Percentiles rank a stretch among this genome's conserved stretches.
These are phyloP conservation scores for Forsythia viridissima DNA, from an alignment of 257 asterid genomes.

Conservation along the genomic window DNA sequence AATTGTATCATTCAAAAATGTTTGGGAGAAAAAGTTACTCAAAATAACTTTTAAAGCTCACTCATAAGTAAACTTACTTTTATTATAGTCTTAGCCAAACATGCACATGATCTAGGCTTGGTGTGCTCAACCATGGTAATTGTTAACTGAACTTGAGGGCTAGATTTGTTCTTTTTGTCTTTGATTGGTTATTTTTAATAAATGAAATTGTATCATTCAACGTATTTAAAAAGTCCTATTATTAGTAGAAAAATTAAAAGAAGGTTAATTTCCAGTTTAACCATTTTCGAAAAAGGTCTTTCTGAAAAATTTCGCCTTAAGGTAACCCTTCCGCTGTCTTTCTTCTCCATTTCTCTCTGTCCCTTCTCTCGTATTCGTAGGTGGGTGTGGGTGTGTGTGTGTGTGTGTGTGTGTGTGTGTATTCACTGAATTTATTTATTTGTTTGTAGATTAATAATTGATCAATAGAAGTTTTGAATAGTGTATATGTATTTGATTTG, in stretches of 20 bases:
- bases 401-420: not conserved
- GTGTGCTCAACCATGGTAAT: not conserved
- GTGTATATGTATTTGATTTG: not conserved
- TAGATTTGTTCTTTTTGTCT: not conserved
- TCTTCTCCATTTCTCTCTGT: slow-evolving; percentile 11
- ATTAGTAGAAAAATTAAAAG: not conserved
- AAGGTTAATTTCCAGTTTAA: not conserved
- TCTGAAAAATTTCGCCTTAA: not conserved
- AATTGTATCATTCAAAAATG: no score
- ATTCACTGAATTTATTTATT: not conserved
- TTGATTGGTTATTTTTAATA: not conserved
- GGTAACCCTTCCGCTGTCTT: slow-evolving; percentile 20
- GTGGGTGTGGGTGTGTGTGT: not conserved
- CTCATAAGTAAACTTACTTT: not conserved
- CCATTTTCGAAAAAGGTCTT: not conserved
- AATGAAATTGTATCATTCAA: no score
- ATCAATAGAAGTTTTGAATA: not conserved
- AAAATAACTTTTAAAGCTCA: no score
- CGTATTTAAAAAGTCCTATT: not conserved
- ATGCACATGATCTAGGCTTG: no score
- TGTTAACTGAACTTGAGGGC: not conserved
- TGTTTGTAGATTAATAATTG: not conserved
- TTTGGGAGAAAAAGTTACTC: no score
- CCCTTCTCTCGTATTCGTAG: slow-evolving; percentile 2
- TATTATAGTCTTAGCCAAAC: not conserved